phyloP scores from a whole-genome alignment of 257 asterid species.

The Sherardia arvensis region DNA sequence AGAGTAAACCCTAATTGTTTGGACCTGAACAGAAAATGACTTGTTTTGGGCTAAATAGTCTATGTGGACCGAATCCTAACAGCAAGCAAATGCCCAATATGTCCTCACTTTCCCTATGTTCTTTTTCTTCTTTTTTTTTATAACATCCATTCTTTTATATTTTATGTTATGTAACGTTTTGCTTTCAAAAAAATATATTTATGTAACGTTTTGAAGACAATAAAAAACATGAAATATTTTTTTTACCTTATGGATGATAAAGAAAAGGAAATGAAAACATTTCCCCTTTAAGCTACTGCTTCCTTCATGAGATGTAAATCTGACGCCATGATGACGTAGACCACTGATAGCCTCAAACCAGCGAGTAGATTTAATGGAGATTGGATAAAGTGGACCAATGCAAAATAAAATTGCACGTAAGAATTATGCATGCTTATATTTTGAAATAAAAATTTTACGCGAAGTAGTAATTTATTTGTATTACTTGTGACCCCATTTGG shows the following conservation, averaged over 20 bases:
- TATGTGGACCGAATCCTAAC: neutral
- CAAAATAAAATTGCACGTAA: neutral
- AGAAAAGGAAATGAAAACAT: neutral
- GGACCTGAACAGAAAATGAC: too few species aligned
- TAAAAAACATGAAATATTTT: too few species aligned
- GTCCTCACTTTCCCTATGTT: too few species aligned
- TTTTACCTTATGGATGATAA: neutral
- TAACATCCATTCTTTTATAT: too few species aligned
- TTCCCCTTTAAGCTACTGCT: neutral
- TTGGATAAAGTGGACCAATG: neutral
- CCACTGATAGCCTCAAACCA: neutral
- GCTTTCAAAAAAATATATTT: too few species aligned
- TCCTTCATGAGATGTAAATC: neutral
- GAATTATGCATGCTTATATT: neutral
- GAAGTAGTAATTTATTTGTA: too few species aligned
- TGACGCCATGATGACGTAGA: neutral
- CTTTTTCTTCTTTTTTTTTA: too few species aligned
- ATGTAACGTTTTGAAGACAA: too few species aligned
- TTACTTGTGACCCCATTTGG: too few species aligned
- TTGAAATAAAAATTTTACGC: too few species aligned
- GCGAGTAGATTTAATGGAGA: neutral
- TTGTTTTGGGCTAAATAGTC: neutral
- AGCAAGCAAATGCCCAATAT: neutral
- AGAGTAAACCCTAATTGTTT: neutral
- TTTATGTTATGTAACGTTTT: too few species aligned